phyloP scores from a whole-genome alignment of 2,329 filamentous ascomycete genomes.

The Aspergillus fischeri region DNA sequence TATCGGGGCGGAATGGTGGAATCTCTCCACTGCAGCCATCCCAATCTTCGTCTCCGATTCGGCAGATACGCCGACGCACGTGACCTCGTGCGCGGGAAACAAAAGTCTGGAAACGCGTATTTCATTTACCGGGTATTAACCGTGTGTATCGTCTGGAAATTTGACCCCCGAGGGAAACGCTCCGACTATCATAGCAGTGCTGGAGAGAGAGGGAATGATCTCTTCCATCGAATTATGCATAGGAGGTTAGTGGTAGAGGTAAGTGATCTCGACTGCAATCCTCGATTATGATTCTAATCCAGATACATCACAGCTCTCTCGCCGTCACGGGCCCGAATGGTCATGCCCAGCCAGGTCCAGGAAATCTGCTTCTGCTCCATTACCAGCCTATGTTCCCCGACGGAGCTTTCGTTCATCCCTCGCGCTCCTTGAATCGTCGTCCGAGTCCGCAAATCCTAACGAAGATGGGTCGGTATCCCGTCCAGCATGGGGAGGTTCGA shows the following conservation, averaged over 20 bases:
- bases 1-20: constrained; percentile 8
- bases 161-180: constrained; percentile 15
- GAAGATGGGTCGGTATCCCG: constrained; percentile 14
- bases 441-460: constrained; percentile 20
- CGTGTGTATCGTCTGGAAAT: constrained; percentile 2
- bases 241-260: constrained; percentile 32
- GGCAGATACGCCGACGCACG: constrained; percentile 29
- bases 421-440: constrained; percentile 25
- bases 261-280: not conserved
- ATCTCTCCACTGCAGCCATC: not conserved
- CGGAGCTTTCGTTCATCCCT: constrained; percentile 34
- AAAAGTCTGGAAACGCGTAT: constrained; percentile 1
- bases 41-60: constrained; percentile 24
- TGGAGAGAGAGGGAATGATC: constrained; percentile 1
- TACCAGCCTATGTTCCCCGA: constrained; percentile 19
- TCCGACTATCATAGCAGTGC: constrained; percentile 12
- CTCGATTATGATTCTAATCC: not conserved
- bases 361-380: constrained; percentile 16
- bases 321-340: constrained; percentile 37
- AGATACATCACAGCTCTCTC: constrained; percentile 28
- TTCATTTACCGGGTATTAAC: constrained; percentile 1
- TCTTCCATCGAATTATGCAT: constrained; percentile 26
- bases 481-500: constrained; percentile 15
- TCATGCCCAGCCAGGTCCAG: constrained; percentile 30
- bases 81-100: constrained; percentile 20